Evolutionary conservation across 140 eudicot species (phyloP), one percentile per base, ranked within the genome.

Genomic region (Bidens hawaiensis): DNA sequence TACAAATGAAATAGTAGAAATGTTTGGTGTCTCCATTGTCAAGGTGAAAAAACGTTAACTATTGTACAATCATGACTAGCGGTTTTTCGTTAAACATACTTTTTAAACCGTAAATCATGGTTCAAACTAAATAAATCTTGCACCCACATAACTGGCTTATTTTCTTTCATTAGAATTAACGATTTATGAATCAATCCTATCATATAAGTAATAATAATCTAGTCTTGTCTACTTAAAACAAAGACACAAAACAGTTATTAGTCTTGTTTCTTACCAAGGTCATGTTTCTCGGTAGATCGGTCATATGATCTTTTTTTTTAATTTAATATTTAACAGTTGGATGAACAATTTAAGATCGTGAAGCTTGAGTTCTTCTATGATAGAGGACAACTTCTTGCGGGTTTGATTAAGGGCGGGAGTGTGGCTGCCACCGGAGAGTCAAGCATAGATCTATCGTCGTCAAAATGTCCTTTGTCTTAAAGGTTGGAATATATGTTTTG

Each of bases 331-430:
- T 27, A 1, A 40, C 70, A 85, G 97, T 67, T 89, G 78, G 79
- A 85, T 42, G 95, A 83, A 46, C 19, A 81, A 1, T 61, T 64
- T 48, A 85, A 78, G 78, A 40, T 86, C 9, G 68, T 81, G 61
- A 86, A 76, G 77, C 75, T 81, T 18, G 83, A 86, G 80, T 74
- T 77, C 73, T 86, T 83, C 17, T 73, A 60, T 45, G 95, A 86
- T 33, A 71, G 80, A 13, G 88, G 90, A 5, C 88, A 83, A 56
- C 66, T 86, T 52, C 77, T 86, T 22, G 84, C 79, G 7, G 79
- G 81, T 42, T 76, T 83, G 13, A 71, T 78, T 45, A 81, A 80
- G 72, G 83, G 82, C 11, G 71, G 34, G 2, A 45, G 34, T 19
- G 53, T 13, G 3, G 30, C 52, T 8, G 0, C 18, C 21, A 27